Conservation (phyloP, 768 basidiomycete genomes). For the Boletus pseudopeckii region DNA sequence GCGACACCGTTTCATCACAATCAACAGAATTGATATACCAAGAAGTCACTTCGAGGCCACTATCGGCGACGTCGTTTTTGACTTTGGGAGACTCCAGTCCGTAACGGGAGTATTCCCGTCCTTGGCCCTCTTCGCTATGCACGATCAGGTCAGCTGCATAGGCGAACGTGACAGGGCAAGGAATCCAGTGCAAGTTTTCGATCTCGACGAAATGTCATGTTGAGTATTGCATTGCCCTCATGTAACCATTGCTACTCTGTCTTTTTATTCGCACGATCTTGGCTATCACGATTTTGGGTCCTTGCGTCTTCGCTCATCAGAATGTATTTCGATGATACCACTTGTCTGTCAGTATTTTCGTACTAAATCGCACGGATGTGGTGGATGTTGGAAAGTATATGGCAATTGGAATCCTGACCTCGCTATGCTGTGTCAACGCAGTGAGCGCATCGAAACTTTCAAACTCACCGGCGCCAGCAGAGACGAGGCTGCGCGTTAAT, state of each 20-base stretch:
- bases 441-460: no score
- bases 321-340: conserved; percentile 8
- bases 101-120: not conserved
- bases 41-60: conserved; percentile 39
- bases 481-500: no score
- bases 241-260: not conserved
- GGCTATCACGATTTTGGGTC: not conserved
- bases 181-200: not conserved
- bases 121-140: not conserved
- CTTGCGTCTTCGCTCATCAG: not conserved
- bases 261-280: conserved; percentile 1
- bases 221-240: not conserved
- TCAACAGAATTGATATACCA: conserved; percentile 43
- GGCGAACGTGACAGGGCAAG: not conserved
- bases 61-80: conserved; percentile 15
- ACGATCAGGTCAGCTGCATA: not conserved
- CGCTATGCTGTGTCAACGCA: no score
- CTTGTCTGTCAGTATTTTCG: not conserved
- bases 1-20: not conserved
- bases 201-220: not conserved
- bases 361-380: not conserved
- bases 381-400: not conserved
- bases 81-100: conserved; percentile 11
- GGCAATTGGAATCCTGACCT: not conserved
- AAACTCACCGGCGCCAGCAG: no score